phyloP scores from a whole-genome alignment of 495 filamentous ascomycete species.

The Aspergillus olivimuriae region DNA sequence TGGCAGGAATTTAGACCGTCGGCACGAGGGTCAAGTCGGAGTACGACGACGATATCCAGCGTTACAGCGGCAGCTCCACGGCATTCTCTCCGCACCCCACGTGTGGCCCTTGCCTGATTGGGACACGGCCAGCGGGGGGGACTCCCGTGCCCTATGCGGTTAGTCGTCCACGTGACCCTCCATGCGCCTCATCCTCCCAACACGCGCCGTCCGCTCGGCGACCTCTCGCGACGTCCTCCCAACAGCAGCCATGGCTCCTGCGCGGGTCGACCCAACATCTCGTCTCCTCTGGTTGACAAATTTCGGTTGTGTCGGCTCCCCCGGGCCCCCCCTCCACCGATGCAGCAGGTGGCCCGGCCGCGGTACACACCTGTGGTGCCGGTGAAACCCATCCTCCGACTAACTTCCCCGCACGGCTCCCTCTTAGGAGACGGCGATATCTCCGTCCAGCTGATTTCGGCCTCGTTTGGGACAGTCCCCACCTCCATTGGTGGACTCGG shows the following conservation, averaged over 20 bases:
- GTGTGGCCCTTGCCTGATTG: constrained; percentile 5
- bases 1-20: not conserved
- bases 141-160: constrained; percentile 6
- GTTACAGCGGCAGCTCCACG: constrained; percentile 10
- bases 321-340: too few relatives aligned
- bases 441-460: constrained; percentile 1
- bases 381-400: not conserved
- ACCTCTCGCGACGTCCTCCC: too few relatives aligned
- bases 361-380: not conserved
- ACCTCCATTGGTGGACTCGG: not conserved
- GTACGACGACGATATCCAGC: not conserved
- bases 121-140: not conserved
- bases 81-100: constrained; percentile 6
- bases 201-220: too few relatives aligned
- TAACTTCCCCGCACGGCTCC: not conserved
- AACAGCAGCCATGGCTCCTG: too few relatives aligned
- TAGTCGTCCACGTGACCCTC: constrained; percentile 1
- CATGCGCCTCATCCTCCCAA: too few relatives aligned
- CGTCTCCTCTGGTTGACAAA: too few relatives aligned
- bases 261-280: too few relatives aligned
- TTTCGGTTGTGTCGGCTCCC: too few relatives aligned
- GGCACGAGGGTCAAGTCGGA: too few relatives aligned
- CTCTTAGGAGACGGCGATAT: not conserved
- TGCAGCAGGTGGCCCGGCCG: not conserved
- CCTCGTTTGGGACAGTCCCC: not conserved